These are phyloP conservation scores for Coprinopsis cinerea DNA, from an alignment of 768 basidiomycete genomes.

Conservation along the genomic window DNA sequence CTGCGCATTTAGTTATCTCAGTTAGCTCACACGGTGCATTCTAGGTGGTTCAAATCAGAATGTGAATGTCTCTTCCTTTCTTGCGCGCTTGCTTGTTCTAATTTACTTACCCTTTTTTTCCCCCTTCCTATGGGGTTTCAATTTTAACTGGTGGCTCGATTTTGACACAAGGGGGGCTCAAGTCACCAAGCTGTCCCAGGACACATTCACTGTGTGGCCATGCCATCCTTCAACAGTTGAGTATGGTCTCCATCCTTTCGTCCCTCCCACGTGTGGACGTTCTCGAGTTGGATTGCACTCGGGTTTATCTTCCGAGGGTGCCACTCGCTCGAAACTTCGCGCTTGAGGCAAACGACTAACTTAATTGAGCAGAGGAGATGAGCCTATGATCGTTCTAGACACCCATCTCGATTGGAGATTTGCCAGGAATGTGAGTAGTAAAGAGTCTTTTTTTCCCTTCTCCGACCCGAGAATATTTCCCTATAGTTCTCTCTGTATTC, in stretches of 20 bases:
- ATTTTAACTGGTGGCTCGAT: conserved; percentile 8
- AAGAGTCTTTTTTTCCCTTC: conserved; percentile 4
- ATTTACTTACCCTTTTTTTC: conserved; percentile 5
- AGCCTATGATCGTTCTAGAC: conserved; percentile 84
- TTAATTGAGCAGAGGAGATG: conserved; percentile 53
- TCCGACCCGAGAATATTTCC: no score
- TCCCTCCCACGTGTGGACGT: background rate
- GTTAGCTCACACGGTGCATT: conserved; percentile 2
- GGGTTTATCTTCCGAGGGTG: background rate
- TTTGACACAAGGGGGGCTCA: conserved; percentile 37
- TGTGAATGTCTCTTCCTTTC: conserved; percentile 39
- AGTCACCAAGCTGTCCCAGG: conserved; percentile 38
- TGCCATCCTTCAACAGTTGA: conserved; percentile 70
- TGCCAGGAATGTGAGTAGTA: conserved; percentile 61
- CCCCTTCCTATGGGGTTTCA: background rate
- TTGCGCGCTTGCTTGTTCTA: background rate
- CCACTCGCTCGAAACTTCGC: background rate
- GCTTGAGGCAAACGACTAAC: conserved; percentile 1
- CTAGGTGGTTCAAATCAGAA: conserved; percentile 86
- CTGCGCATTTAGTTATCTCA: background rate
- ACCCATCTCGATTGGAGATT: conserved; percentile 84
- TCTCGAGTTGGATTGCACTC: background rate
- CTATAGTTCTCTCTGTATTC: background rate
- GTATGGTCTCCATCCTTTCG: conserved; percentile 13
- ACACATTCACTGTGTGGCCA: conserved; percentile 79